phyloP scores from a whole-genome alignment of 2,329 filamentous ascomycete species.

The Aspergillus pseudoviridinutans region DNA sequence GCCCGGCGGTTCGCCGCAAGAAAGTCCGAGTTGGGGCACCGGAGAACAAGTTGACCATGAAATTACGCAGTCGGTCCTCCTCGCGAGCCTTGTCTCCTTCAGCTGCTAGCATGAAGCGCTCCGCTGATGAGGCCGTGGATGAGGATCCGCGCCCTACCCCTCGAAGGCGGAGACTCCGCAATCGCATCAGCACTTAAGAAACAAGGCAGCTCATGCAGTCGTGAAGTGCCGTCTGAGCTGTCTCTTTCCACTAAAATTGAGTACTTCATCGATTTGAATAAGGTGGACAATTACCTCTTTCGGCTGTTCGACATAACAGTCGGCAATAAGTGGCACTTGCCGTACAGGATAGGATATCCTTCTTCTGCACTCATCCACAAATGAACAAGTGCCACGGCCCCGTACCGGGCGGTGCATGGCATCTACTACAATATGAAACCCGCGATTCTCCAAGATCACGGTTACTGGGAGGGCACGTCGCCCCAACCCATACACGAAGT shows the following conservation, averaged over 20 bases:
- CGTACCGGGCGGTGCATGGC: neutral
- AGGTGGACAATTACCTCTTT: neutral
- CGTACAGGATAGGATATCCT: neutral
- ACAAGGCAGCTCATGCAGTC: neutral
- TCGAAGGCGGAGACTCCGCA: neutral
- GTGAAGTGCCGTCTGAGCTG: neutral
- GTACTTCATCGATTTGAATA: neutral
- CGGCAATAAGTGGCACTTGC: neutral
- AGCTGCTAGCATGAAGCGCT: slow-evolving; percentile 41
- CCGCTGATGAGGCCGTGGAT: slow-evolving; percentile 37
- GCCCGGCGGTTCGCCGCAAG: slow-evolving; percentile 23
- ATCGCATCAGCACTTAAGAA: neutral
- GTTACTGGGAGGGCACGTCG: neutral
- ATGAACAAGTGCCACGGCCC: neutral
- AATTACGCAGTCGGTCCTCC: slow-evolving; percentile 30
- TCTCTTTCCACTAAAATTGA: neutral
- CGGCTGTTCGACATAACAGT: neutral
- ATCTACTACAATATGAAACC: neutral
- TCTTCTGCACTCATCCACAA: neutral
- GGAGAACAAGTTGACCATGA: slow-evolving; percentile 46
- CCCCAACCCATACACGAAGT: neutral
- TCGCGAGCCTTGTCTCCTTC: slow-evolving; percentile 41
- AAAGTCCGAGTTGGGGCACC: slow-evolving; percentile 40
- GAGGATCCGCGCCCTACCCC: slow-evolving; percentile 21
- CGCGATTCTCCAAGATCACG: neutral